These are phyloP conservation scores for Alternaria panax DNA, from an alignment of 2,329 filamentous ascomycete genomes.

Conservation along the genomic window DNA sequence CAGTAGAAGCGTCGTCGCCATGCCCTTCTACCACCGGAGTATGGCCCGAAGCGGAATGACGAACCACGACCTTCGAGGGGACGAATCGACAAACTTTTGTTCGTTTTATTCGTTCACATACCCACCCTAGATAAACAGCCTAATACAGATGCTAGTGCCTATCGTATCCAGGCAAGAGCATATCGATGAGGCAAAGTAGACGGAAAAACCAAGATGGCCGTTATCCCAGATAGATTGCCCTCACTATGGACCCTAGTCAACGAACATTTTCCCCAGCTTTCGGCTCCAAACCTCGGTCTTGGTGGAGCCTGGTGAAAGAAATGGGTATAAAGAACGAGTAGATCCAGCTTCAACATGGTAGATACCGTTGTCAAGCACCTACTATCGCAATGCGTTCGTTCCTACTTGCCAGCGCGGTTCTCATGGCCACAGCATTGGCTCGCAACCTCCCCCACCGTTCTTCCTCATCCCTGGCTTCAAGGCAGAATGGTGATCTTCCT, in stretches of 20 bases:
- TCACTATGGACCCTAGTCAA: background rate
- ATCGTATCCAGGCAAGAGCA: background rate
- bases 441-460: constrained; percentile 6
- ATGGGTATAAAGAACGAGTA: background rate
- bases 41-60: background rate
- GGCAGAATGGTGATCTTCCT: constrained; percentile 24
- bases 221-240: background rate
- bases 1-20: background rate
- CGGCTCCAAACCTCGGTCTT: background rate
- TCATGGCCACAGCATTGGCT: constrained; percentile 19
- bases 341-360: background rate
- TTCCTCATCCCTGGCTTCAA: background rate
- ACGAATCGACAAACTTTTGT: background rate
- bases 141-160: background rate
- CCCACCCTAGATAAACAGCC: background rate
- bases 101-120: background rate
- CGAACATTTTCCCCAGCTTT: constrained; percentile 1
- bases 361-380: background rate
- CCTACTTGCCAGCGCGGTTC: constrained; percentile 9
- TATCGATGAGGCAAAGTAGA: background rate
- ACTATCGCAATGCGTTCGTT: constrained; percentile 11
- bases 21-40: background rate
- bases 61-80: background rate
- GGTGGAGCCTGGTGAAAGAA: background rate
- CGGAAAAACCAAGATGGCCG: background rate